These are phyloP conservation scores for Pseudogymnoascus sp. DNA, from an alignment of 2,329 filamentous ascomycete species.

Conservation along the genomic window DNA sequence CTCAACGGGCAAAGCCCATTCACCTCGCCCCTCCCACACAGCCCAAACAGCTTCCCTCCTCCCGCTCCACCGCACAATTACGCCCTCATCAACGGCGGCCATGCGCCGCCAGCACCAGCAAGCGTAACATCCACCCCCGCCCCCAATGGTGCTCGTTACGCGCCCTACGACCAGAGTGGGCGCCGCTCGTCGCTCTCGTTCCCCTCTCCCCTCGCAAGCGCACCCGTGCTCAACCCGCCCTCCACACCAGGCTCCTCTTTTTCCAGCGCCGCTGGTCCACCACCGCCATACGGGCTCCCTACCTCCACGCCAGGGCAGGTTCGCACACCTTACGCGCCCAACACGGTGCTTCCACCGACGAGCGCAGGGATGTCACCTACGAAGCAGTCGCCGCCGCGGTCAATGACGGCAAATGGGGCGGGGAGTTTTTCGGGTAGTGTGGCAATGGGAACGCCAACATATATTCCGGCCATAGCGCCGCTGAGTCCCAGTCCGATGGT, in stretches of 20 bases:
- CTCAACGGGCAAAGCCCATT: constrained; percentile 24
- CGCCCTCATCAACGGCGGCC: constrained; percentile 22
- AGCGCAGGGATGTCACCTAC: constrained; percentile 37
- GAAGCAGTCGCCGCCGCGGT: constrained; percentile 35
- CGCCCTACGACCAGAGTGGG: constrained; percentile 13
- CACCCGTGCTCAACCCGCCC: constrained; percentile 25
- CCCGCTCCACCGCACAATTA: constrained; percentile 23
- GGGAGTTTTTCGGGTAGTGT: constrained; percentile 16
- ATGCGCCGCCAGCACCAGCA: constrained; percentile 13
- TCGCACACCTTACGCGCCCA: constrained; percentile 10
- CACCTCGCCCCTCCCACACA: constrained; percentile 27
- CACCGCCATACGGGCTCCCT: constrained; percentile 13
- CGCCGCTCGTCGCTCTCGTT: constrained; percentile 24
- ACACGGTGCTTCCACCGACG: constrained; percentile 23
- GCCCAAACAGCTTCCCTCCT: constrained; percentile 28
- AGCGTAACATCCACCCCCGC: background rate
- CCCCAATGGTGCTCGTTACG: background rate
- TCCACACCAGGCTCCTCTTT: constrained; percentile 12
- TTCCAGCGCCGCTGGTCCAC: constrained; percentile 14
- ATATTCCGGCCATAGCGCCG: constrained; percentile 51
- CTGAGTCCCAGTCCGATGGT: constrained; percentile 51
- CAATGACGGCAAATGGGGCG: constrained; percentile 21
- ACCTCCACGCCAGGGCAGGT: constrained; percentile 14
- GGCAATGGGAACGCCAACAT: constrained; percentile 29
- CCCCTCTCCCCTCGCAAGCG: constrained; percentile 24